Base-by-base conservation (phyloP, 148 eudicot genomes). In the Rhododendron mucronatum region DNA sequence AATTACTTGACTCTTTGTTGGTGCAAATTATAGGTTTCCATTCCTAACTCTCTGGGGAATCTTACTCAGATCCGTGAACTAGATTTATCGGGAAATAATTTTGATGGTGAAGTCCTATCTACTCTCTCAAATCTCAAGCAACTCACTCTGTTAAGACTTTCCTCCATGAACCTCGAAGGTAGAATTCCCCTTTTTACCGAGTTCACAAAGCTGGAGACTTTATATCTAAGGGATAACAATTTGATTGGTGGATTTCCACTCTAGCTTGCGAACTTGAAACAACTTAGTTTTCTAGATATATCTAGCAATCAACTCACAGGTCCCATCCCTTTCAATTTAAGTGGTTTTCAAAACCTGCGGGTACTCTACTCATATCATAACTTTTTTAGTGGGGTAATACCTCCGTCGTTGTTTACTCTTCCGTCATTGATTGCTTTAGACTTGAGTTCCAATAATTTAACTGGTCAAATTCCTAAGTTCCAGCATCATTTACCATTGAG, bases 341-440 rank as follows among this genome's bases (percentile, higher is more conserved):
- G n/a, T n/a, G n/a, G n/a, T n/a, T n/a, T n/a, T n/a, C n/a, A 26
- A 28, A 63, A 41, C n/a, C 80, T 89, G 1, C 0, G 4, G 4
- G 5, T 14, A 16, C 39, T 83, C 26, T 48, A 0, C 41, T 18
- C 78, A 18, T 37, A 11, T 0, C 2, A 28, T 11, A 87, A 89
- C 84, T 61, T 55, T 37, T 4, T 89, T 13, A 83, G 30, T 51
- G 89, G 91, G 37, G 69, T 50, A 69, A 74, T 89, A 61, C 89
- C 91, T 9, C 30, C 87, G 18, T 77, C 87, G 84, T 26, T 87
- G 69, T 89, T 87, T 55, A 44, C 83, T 78, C 81, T 85, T 15
- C 83, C 89, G 7, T 82, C 85, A 4, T 77, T 87, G 53, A 1
- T 7, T 0, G 0, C 0, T 2, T 2, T 87, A 44, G 15, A 57